A percentile compares a stretch with the other conserved stretches of the same genome.
These are phyloP conservation scores for Apiotrichum mycotoxinovorans DNA, from an alignment of 1,284 basidiomycete species.

Conservation along the genomic window DNA sequence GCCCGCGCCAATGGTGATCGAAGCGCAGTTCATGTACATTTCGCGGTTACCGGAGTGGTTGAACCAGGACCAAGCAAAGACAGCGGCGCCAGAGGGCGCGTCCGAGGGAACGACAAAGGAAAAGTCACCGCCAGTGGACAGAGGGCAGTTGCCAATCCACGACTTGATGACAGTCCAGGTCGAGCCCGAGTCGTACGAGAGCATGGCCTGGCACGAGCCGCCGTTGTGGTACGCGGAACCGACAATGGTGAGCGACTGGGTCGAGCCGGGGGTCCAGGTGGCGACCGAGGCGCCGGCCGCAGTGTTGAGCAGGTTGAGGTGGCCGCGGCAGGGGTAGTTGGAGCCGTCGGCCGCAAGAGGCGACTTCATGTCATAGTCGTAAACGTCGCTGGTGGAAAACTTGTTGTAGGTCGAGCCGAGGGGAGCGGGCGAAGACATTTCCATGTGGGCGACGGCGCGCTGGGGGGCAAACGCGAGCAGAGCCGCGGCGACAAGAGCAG, in stretches of 20 bases:
- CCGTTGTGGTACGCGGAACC: constrained; percentile 48
- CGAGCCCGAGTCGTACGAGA: constrained; percentile 50
- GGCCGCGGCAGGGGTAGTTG: constrained; percentile 50
- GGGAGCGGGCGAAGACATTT: constrained; percentile 41
- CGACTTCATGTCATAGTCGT: constrained; percentile 47
- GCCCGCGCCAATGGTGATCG: constrained; percentile 43
- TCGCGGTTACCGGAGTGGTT: constrained; percentile 48
- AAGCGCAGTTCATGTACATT: constrained; percentile 51
- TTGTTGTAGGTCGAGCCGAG: constrained; percentile 40
- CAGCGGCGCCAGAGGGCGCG: constrained; percentile 44
- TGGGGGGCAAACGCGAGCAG: constrained; percentile 14
- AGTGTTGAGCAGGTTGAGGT: constrained; percentile 30
- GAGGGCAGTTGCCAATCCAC: constrained; percentile 47
- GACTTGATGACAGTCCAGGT: constrained; percentile 50
- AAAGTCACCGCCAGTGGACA: constrained; percentile 25
- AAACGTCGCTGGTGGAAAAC: constrained; percentile 29
- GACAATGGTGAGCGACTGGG: constrained; percentile 32
- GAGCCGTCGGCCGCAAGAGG: constrained; percentile 42
- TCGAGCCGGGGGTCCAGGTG: constrained; percentile 35
- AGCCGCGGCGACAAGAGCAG: constrained; percentile 6
- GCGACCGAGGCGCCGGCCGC: constrained; percentile 34
- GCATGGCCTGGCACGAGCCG: constrained; percentile 49
- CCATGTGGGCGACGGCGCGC: constrained; percentile 38
- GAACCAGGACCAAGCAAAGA: constrained; percentile 53
- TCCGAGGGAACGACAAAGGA: constrained; percentile 43